Evolutionary conservation across 345 rosid genomes (phyloP), one percentile per base, ranked within the genome.

Genomic region (Melaleuca quinquenervia): DNA sequence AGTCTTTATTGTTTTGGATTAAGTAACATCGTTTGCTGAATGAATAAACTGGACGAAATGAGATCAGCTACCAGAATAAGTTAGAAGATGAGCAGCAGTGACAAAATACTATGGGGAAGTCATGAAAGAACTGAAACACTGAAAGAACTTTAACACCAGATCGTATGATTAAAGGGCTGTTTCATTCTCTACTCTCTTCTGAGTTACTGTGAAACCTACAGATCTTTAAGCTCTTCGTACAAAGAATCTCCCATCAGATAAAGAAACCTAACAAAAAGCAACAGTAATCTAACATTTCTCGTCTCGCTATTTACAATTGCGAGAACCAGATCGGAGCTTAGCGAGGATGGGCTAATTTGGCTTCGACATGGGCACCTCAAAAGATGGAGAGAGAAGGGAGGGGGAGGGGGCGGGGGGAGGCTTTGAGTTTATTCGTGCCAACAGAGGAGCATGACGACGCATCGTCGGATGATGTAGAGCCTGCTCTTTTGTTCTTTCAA

Each of bases 371-470:
- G 70, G n/a, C n/a, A 58, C 70, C 70, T n/a, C 32, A n/a, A 45
- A 32, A 1, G 52, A 80, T 11, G 11, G 50, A 41, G 18, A 9
- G 49, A 36, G 45, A 55, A 13, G 44, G 20, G 48, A 45, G 18
- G 20, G 8, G 45, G 32, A 10, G 24, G 18, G 45, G 21, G 8
- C 6, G 78, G 6, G 41, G n/a, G 22, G 80, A 8, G 22, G 26
- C 29, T 6, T 20, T 49, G 49, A 49, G 62, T 51, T 88, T 85
- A 95, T 89, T 94, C 98, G 86, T 92, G 95, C 97, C 97, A 94
- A 64, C 98, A 95, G 78, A 95, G 90, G 82, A 95, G 97, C 93
- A 95, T 94, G 86, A 93, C 95, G 32, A 95, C 93, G 88, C 97
- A 95, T 91, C 95, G 91, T 85, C 92, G 91, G 50, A 95, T 93